Base-by-base conservation (phyloP, 495 filamentous ascomycete genomes). In the Tuber umbilicatum region DNA sequence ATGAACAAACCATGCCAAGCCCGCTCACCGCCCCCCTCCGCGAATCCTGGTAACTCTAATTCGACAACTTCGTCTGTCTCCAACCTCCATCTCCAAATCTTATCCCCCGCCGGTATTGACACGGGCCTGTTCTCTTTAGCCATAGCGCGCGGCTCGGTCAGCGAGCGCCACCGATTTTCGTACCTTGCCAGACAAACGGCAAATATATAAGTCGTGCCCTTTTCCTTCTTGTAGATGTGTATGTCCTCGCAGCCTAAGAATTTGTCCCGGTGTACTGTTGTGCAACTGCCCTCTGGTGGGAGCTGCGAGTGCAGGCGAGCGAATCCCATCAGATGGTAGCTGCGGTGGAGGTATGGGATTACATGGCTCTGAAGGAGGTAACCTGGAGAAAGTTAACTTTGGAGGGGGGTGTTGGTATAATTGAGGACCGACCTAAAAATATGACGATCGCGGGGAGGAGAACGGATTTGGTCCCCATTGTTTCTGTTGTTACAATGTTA, bases 201-300 rank as follows among this genome's bases (percentile, higher is more conserved):
- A 76, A 81, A 81, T 1, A 81, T 79, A 23, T 67, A 39, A 50
- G 76, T 72, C 23, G 43, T 42, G 37, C 35, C 47, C 16, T 64
- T 64, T 12, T 27, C 27, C 35, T 74, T 69, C 9, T 69, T 55
- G 71, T 76, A 68, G 64, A 82, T 78, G 31, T 80, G 64, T 71
- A 82, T 78, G 71, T 78, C 75, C 41, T 82, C 80, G 68, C 81
- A 82, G n/a, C 77, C 78, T 14, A 73, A 23, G 42, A 82, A 73
- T 23, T 69, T 74, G 50, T 73, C 69, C 41, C 69, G n/a, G 39
- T 83, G 79, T 17, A 80, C 76, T 38, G 70, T 41, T 21, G 38
- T 37, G 74, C 82, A 83, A 41, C 43, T 70, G 31, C 55, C 55
- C 12, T 31, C 55, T 68, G 27, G 71, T 83, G 78, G 10, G 84